phyloP scores from a whole-genome alignment of 108 stramenopile species.

The Skeletonema grethae region DNA sequence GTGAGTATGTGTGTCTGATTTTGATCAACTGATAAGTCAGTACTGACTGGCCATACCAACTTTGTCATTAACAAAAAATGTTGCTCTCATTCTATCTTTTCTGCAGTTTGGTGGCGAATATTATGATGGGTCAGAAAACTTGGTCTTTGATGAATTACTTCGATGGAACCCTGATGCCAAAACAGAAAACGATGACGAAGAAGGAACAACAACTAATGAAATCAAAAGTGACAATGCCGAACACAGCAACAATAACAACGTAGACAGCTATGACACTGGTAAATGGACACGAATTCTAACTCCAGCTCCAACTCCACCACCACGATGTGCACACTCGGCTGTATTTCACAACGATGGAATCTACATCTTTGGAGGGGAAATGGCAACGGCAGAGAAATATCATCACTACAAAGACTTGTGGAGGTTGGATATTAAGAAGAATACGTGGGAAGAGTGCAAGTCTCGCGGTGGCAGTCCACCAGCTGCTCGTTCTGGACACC shows the following conservation, averaged over 20 bases:
- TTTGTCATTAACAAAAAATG: slow-evolving; percentile 26
- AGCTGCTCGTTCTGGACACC: slow-evolving; percentile 88
- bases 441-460: slow-evolving; percentile 84
- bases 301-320: slow-evolving; percentile 72
- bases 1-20: slow-evolving; percentile 16
- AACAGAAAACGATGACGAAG: not conserved
- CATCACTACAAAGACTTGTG: slow-evolving; percentile 96
- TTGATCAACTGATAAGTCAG: not conserved
- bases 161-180: slow-evolving; percentile 68
- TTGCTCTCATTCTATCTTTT: not conserved
- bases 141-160: slow-evolving; percentile 90
- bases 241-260: slow-evolving; percentile 47
- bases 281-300: slow-evolving; percentile 82
- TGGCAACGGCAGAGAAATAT: slow-evolving; percentile 90
- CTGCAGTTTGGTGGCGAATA: slow-evolving; percentile 93
- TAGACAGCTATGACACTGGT: slow-evolving; percentile 19
- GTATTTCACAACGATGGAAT: slow-evolving; percentile 87
- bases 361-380: slow-evolving; percentile 96
- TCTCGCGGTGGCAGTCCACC: slow-evolving; percentile 67
- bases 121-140: slow-evolving; percentile 92
- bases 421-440: slow-evolving; percentile 83
- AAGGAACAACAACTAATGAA: slow-evolving; percentile 34
- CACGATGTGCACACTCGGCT: slow-evolving; percentile 93
- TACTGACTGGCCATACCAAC: not conserved
- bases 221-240: slow-evolving; percentile 22